A percentile compares a stretch with the other conserved stretches of the same genome.
Evolutionary conservation across 75 land plant genomes (phyloP).

Genomic region (Adiantum capillusveneris): DNA sequence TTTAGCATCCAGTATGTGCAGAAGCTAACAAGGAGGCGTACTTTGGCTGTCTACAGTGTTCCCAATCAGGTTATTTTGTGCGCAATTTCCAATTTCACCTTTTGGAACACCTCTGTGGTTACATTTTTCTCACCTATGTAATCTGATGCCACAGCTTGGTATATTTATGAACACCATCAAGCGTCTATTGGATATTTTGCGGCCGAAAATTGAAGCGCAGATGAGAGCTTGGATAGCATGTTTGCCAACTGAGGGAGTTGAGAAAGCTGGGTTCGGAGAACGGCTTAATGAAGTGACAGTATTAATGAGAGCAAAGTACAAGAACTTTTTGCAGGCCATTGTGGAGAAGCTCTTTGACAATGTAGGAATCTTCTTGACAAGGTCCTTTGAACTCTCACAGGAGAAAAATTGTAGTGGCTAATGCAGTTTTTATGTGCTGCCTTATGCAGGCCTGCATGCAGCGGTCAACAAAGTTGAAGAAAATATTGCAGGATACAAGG

Average conservation of each 20-base stretch:
- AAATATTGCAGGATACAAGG: constrained; percentile 79
- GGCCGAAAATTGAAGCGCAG: constrained; percentile 62
- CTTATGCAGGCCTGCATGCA: constrained; percentile 56
- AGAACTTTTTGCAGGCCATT: constrained; percentile 73
- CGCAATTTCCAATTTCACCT: too few species aligned
- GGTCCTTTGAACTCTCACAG: too few species aligned
- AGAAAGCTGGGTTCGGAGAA: constrained; percentile 56
- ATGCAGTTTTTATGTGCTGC: not conserved
- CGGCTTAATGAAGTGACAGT: constrained; percentile 74
- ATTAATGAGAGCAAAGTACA: constrained; percentile 75
- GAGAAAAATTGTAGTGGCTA: too few species aligned
- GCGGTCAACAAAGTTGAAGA: constrained; percentile 60
- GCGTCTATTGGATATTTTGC: constrained; percentile 79
- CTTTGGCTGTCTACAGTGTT: constrained; percentile 45
- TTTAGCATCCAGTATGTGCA: constrained; percentile 75
- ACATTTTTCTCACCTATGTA: too few species aligned
- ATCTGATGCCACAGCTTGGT: constrained; percentile 56
- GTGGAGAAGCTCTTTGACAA: constrained; percentile 73
- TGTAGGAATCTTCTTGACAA: constrained; percentile 31
- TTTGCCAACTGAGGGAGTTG: constrained; percentile 44
- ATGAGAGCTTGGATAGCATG: constrained; percentile 78
- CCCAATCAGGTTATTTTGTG: constrained; percentile 87
- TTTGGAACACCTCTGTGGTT: too few species aligned
- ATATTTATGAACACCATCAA: constrained; percentile 75
- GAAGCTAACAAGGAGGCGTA: constrained; percentile 73